Conservation (phyloP, 257 asterid genomes). For the Voacanga thouarsii region DNA sequence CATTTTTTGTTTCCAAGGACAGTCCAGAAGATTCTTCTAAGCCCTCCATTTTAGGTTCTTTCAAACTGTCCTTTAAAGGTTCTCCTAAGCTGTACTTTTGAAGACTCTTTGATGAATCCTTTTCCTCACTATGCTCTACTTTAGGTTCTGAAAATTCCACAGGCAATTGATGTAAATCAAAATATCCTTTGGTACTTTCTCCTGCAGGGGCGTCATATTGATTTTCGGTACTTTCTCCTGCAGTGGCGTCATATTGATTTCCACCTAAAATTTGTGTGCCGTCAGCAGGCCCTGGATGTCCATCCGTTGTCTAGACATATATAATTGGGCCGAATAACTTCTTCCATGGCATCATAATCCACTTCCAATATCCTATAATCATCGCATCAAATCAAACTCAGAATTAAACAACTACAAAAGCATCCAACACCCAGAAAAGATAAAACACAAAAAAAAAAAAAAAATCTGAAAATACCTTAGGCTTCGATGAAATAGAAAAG, state of each 20-base stretch:
- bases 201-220: slow-evolving; percentile 28
- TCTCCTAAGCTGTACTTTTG: slow-evolving; percentile 38
- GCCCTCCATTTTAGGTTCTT: slow-evolving; percentile 27
- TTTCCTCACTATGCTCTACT: slow-evolving; percentile 39
- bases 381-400: no score
- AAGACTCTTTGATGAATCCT: slow-evolving; percentile 31
- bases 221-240: no score
- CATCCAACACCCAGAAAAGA: no score
- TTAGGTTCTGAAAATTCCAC: slow-evolving; percentile 42
- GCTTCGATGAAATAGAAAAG: no score
- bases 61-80: slow-evolving; percentile 27
- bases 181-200: slow-evolving; percentile 39
- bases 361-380: no score
- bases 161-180: slow-evolving; percentile 28
- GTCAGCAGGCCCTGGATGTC: slow-evolving; percentile 38
- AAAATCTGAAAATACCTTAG: no score
- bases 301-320: slow-evolving; percentile 29
- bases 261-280: slow-evolving; percentile 28
- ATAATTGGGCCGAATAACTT: no score
- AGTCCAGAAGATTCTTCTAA: slow-evolving; percentile 38
- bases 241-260: no score
- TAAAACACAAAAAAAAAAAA: no score
- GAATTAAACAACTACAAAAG: no score
- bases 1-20: no score
- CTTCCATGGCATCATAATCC: no score